phyloP scores from a whole-genome alignment of 352 stramenopile genomes.

The Pythium volutum region DNA sequence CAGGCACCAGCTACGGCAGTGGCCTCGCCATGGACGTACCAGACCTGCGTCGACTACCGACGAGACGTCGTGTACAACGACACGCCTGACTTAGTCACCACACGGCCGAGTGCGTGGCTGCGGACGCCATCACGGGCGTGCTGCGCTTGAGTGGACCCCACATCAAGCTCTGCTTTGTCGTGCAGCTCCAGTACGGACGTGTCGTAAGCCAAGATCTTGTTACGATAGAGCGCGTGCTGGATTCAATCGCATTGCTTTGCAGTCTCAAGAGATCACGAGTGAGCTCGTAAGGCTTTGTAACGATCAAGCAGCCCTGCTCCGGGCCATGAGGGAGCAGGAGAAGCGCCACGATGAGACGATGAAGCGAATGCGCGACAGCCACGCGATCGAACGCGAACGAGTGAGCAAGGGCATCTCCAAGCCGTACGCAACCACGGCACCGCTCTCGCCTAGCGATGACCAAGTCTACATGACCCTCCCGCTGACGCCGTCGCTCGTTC shows the following conservation, averaged over 20 bases:
- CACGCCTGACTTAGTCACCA: conserved; percentile 20
- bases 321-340: background rate
- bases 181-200: conserved; percentile 23
- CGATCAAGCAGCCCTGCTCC: background rate
- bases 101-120: conserved; percentile 3
- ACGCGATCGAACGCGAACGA: too few relatives aligned
- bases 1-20: background rate
- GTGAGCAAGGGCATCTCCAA: too few relatives aligned
- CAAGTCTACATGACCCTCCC: background rate
- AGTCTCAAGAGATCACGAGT: background rate
- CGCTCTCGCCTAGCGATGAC: background rate
- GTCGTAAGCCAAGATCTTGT: conserved; percentile 20
- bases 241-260: conserved; percentile 6
- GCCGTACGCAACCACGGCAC: too few relatives aligned
- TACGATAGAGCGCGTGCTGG: conserved; percentile 24
- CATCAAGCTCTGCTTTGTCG: conserved; percentile 32
- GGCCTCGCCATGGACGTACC: conserved; percentile 10
- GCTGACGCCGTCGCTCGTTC: too few relatives aligned
- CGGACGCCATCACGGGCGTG: conserved; percentile 16
- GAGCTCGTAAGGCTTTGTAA: background rate
- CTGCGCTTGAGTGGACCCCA: conserved; percentile 16
- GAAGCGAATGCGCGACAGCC: background rate
- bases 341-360: background rate
- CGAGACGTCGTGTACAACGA: conserved; percentile 27
- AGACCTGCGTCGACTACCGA: conserved; percentile 8